Evolutionary conservation across 2,329 filamentous ascomycete species (phyloP).

Genomic region (Cercospora janseana): DNA sequence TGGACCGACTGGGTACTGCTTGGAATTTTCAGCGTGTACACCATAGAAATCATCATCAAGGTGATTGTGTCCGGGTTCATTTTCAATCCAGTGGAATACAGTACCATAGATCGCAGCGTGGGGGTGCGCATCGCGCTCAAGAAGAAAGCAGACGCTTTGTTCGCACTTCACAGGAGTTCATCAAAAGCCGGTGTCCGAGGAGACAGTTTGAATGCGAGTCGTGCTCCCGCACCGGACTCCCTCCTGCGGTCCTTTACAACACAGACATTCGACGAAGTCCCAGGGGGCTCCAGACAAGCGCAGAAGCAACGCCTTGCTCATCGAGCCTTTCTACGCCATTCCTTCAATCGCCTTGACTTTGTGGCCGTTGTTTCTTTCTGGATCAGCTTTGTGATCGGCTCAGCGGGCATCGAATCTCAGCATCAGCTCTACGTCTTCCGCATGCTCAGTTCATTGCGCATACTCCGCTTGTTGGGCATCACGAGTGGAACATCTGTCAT

Average conservation of each 20-base stretch:
- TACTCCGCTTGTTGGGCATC: constrained; percentile 82
- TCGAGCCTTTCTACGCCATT: constrained; percentile 87
- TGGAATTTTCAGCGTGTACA: constrained; percentile 83
- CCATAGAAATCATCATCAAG: constrained; percentile 75
- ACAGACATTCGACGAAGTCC: constrained; percentile 43
- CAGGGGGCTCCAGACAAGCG: constrained; percentile 68
- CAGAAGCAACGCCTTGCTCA: constrained; percentile 83
- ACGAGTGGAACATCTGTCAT: constrained; percentile 96
- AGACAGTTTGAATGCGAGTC: constrained; percentile 30
- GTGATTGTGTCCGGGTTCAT: constrained; percentile 92
- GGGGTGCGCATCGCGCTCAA: constrained; percentile 71
- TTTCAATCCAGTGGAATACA: constrained; percentile 87
- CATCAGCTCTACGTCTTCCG: constrained; percentile 85
- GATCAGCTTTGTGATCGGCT: constrained; percentile 76
- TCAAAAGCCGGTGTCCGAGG: constrained; percentile 53
- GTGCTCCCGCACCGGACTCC: constrained; percentile 31
- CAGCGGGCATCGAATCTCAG: constrained; percentile 65
- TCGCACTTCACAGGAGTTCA: constrained; percentile 74
- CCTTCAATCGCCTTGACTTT: constrained; percentile 94
- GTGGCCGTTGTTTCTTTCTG: constrained; percentile 93
- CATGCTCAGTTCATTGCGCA: constrained; percentile 94
- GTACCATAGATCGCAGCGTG: constrained; percentile 76
- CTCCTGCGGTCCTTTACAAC: constrained; percentile 40
- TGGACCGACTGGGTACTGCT: constrained; percentile 79
- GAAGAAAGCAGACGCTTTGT: constrained; percentile 74